Evolutionary conservation across 1,139 yeast species (phyloP).

Genomic region (Protomyces gravidus): DNA sequence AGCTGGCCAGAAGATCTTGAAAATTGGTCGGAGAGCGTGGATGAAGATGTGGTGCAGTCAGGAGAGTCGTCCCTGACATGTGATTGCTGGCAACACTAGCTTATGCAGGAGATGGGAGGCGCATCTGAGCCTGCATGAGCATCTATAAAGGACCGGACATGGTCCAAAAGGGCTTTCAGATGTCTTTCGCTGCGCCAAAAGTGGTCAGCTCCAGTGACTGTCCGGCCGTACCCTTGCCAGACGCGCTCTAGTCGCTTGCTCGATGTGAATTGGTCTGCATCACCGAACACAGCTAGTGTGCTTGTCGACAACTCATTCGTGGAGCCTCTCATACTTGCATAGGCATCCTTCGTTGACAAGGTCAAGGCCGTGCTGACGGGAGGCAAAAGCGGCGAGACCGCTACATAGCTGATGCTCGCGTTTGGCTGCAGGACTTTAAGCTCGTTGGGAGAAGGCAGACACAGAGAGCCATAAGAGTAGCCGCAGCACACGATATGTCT

Average conservation of each 20-base stretch:
- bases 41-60: too few relatives aligned
- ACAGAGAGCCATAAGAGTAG: slow-evolving; percentile 25
- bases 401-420: not conserved
- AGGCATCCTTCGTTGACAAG: not conserved
- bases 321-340: not conserved
- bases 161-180: not conserved
- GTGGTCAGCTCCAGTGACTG: slow-evolving; percentile 11
- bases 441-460: slow-evolving; percentile 7
- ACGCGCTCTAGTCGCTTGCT: not conserved
- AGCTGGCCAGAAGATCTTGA: too few relatives aligned
- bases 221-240: slow-evolving; percentile 5
- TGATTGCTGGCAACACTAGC: too few relatives aligned
- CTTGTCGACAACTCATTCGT: not conserved
- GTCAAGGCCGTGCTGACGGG: slow-evolving; percentile 18
- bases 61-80: too few relatives aligned
- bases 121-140: too few relatives aligned
- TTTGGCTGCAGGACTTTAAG: not conserved
- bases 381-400: slow-evolving; percentile 15
- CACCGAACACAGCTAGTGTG: slow-evolving; percentile 12
- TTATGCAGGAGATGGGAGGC: too few relatives aligned
- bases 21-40: too few relatives aligned
- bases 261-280: slow-evolving; percentile 12
- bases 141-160: not conserved
- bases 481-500: slow-evolving; percentile 9
- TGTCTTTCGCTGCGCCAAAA: slow-evolving; percentile 11